Conservation (phyloP, 2,329 filamentous ascomycete species). For the Chlorencoelia australis region DNA sequence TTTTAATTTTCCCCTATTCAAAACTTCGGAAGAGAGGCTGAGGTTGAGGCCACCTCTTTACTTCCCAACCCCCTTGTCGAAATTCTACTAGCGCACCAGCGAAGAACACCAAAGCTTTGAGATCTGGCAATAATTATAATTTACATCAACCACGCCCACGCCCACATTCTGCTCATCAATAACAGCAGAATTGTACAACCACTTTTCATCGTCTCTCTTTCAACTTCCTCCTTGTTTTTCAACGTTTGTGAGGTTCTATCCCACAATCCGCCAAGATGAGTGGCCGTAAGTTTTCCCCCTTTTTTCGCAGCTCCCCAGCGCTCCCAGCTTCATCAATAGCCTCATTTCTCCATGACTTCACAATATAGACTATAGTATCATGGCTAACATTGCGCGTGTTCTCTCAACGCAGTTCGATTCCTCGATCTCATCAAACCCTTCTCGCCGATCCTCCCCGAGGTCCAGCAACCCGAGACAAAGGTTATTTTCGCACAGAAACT, state of each 20-base stretch:
- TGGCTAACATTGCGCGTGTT: conserved; percentile 19
- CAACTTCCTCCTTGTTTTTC: conserved; percentile 24
- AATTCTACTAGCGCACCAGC: conserved; percentile 15
- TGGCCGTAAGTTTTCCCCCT: conserved; percentile 29
- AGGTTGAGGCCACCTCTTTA: conserved; percentile 18
- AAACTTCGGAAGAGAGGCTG: too few species aligned
- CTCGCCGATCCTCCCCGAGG: conserved; percentile 98
- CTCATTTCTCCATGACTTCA: too few species aligned
- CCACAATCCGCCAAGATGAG: conserved; percentile 31
- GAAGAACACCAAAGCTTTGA: conserved; percentile 10
- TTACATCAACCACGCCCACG: conserved; percentile 21
- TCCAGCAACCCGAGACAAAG: conserved; percentile 96
- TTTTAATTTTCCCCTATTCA: too few species aligned
- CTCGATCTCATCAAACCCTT: conserved; percentile 99
- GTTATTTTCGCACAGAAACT: conserved; percentile 97
- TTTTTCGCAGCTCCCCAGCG: conserved; percentile 4
- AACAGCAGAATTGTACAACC: conserved; percentile 21
- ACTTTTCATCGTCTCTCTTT: conserved; percentile 23
- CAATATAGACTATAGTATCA: too few species aligned
- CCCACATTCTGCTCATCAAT: conserved; percentile 19
- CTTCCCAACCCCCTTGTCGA: conserved; percentile 7
- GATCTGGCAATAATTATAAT: conserved; percentile 20
- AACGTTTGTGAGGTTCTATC: conserved; percentile 28
- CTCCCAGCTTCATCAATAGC: too few species aligned
- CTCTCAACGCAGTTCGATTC: conserved; percentile 66